Evolutionary conservation across 805 yeast species (phyloP).

Genomic region (Metschnikowia kunwiensis): DNA sequence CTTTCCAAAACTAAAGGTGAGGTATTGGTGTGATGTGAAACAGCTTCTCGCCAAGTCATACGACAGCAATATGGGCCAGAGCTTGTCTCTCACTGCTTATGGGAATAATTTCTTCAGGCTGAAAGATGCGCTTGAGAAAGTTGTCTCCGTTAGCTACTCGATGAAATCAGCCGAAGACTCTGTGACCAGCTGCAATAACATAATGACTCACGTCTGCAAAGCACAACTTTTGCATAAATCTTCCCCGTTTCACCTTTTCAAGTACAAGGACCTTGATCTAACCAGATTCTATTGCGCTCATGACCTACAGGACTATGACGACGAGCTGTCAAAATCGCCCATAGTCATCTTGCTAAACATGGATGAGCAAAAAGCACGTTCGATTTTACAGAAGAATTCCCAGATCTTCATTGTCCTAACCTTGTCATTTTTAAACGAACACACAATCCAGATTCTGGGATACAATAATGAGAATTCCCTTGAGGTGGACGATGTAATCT

Average conservation of each 20-base stretch:
- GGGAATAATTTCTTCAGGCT: slow-evolving; percentile 26
- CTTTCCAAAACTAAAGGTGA: slow-evolving; percentile 68
- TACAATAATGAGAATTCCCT: slow-evolving; percentile 13
- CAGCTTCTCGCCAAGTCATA: slow-evolving; percentile 52
- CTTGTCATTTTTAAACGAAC: slow-evolving; percentile 39
- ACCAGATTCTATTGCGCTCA: slow-evolving; percentile 68
- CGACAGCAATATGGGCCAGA: slow-evolving; percentile 23
- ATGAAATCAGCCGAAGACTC: slow-evolving; percentile 15
- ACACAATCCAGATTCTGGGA: slow-evolving; percentile 15
- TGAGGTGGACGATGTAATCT: slow-evolving; percentile 23
- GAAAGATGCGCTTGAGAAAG: slow-evolving; percentile 18
- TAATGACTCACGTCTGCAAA: slow-evolving; percentile 59
- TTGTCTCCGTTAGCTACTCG: slow-evolving; percentile 28
- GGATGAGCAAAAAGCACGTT: slow-evolving; percentile 32
- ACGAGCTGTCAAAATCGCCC: slow-evolving; percentile 59
- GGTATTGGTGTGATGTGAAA: slow-evolving; percentile 61
- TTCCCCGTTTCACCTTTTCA: slow-evolving; percentile 85
- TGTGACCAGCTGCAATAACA: slow-evolving; percentile 27
- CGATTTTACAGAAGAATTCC: slow-evolving; percentile 32
- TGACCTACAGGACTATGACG: slow-evolving; percentile 47
- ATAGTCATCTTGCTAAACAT: slow-evolving; percentile 66
- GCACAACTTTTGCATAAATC: slow-evolving; percentile 72
- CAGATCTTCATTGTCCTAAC: slow-evolving; percentile 48
- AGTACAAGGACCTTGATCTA: slow-evolving; percentile 32
- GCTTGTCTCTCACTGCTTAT: slow-evolving; percentile 28